phyloP scores from a whole-genome alignment of 352 stramenopile species.

The Globisporangium nunn region DNA sequence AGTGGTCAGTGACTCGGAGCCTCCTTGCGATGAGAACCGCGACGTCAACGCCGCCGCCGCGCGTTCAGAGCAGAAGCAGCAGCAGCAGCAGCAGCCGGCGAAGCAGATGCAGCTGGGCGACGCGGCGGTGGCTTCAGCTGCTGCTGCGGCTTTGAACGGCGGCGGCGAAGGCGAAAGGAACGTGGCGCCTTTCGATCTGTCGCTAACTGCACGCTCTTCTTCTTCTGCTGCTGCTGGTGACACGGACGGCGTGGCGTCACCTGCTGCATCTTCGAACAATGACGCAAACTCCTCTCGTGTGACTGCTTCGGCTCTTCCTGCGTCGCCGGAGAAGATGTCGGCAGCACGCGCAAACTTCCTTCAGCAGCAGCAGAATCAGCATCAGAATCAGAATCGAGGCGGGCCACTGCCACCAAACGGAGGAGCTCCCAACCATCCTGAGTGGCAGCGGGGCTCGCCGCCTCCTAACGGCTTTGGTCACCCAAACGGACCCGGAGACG shows the following conservation, averaged over 20 bases:
- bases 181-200: neutral
- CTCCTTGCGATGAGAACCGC: constrained; percentile 13
- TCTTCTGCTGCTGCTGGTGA: constrained; percentile 19
- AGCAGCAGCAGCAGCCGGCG: constrained; percentile 2
- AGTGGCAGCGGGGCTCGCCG: constrained; percentile 6
- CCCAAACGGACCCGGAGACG: constrained; percentile 1
- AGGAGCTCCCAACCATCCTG: neutral
- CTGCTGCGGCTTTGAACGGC: constrained; percentile 13
- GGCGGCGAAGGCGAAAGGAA: neutral
- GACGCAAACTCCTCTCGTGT: too few species aligned
- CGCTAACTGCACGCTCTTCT: constrained; percentile 18
- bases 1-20: constrained; percentile 34
- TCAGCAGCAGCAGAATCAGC: neutral
- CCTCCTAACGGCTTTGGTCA: neutral
- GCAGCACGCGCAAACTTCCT: constrained; percentile 9
- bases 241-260: constrained; percentile 6
- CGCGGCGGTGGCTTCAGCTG: neutral
- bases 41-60: constrained; percentile 7
- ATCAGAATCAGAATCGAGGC: constrained; percentile 4
- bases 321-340: constrained; percentile 24
- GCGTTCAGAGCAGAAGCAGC: constrained; percentile 12
- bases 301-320: neutral
- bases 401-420: neutral
- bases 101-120: neutral
- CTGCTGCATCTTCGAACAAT: constrained; percentile 8